A percentile compares a stretch with the other conserved stretches of the same genome.
Conservation (phyloP, 1,139 yeast genomes). For the Suhomyces guaymorum region DNA sequence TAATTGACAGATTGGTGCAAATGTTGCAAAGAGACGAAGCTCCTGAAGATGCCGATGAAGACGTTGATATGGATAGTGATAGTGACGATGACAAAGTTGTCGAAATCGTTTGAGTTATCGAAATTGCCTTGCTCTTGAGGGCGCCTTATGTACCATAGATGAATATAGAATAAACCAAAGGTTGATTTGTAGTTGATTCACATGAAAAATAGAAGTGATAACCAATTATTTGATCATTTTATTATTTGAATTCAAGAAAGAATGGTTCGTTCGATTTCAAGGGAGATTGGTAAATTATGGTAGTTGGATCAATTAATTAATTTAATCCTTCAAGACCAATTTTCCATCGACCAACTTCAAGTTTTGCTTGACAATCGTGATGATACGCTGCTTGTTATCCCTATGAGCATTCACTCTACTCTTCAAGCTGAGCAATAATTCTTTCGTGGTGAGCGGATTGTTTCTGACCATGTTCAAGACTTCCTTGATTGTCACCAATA, state of each 20-base stretch:
- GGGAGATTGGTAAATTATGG: background rate
- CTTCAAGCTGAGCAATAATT: conserved; percentile 60
- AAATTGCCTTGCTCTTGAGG: too few species aligned
- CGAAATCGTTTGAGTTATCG: conserved; percentile 44
- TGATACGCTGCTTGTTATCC: conserved; percentile 68
- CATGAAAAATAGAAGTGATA: too few species aligned
- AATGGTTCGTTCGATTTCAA: too few species aligned
- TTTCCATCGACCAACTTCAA: conserved; percentile 67
- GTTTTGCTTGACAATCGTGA: conserved; percentile 65
- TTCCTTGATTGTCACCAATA: conserved; percentile 66
- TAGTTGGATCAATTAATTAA: background rate
- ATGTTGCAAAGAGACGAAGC: conserved; percentile 91
- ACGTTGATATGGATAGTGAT: conserved; percentile 32
- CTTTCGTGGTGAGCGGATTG: conserved; percentile 67
- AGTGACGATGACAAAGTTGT: conserved; percentile 48
- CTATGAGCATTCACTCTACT: conserved; percentile 66
- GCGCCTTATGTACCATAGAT: background rate
- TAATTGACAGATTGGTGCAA: conserved; percentile 76
- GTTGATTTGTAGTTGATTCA: too few species aligned
- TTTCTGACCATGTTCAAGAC: conserved; percentile 64
- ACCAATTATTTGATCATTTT: too few species aligned
- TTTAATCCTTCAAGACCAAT: conserved; percentile 55
- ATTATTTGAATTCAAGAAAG: too few species aligned
- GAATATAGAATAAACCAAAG: background rate
- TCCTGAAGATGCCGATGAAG: conserved; percentile 28